Evolutionary conservation across 1,284 basidiomycete species (phyloP).

Genomic region (Golubevia pallescens): DNA sequence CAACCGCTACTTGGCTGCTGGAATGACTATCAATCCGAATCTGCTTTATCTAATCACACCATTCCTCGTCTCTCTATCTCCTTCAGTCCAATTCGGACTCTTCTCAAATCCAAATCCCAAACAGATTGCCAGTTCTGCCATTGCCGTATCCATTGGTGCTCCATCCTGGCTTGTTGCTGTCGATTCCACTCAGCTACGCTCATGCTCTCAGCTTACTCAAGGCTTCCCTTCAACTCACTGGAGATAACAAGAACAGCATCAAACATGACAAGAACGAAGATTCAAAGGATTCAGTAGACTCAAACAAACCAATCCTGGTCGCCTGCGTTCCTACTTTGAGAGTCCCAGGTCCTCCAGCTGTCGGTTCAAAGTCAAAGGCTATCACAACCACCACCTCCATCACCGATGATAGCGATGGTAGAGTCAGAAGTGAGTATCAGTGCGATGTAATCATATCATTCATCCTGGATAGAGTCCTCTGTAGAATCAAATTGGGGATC

Average conservation of each 20-base stretch:
- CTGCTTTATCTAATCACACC: too few relatives aligned
- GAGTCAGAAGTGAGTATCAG: neutral
- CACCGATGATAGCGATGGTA: constrained; percentile 2
- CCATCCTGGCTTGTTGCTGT: constrained; percentile 57
- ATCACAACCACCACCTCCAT: constrained; percentile 3
- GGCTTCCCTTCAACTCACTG: constrained; percentile 33
- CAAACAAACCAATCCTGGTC: constrained; percentile 40
- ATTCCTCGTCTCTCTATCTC: too few relatives aligned
- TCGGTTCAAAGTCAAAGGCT: constrained; percentile 11
- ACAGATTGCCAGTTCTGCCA: constrained; percentile 46
- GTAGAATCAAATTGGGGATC: constrained; percentile 4
- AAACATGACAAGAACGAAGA: constrained; percentile 13
- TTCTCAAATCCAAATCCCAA: constrained; percentile 25
- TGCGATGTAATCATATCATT: neutral
- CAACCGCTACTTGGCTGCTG: too few relatives aligned
- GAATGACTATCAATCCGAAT: too few relatives aligned
- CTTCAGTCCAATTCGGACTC: too few relatives aligned
- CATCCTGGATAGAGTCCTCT: constrained; percentile 11
- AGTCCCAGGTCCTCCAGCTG: constrained; percentile 14
- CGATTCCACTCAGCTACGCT: constrained; percentile 49
- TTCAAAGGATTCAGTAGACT: constrained; percentile 28
- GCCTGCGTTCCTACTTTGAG: constrained; percentile 46
- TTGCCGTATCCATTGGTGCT: constrained; percentile 58
- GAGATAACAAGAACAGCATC: constrained; percentile 1
- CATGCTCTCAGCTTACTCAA: constrained; percentile 58